Evolutionary conservation across 768 basidiomycete genomes (phyloP), one percentile per base, ranked within the genome.

Genomic region (Trametes cubensis): DNA sequence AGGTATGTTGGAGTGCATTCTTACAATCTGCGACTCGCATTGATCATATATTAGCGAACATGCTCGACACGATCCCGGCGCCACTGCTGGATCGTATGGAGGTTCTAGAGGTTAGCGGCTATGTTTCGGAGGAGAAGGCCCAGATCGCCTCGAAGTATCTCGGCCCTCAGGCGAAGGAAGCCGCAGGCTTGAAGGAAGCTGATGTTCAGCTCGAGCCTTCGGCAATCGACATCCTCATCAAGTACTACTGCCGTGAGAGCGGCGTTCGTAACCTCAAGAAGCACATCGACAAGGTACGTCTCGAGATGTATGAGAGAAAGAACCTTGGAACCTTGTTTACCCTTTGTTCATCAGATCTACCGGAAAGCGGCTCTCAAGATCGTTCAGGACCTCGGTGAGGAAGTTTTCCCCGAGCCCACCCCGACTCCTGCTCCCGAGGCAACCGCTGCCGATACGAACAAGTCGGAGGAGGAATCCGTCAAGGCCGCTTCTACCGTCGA

Each of bases 231-330:
- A 77, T 85, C 13, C 81, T 99, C 55, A 98, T 99, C 78, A 91
- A 95, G 72, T 98, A 95, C 74, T 98, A 98, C 75, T 95, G 94
- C 72, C 84, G 97, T 23, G 97, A 99, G 78, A 96, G 94, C 68
- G 97, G 97, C 46, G 97, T 99, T 30, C 81, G 97, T 51, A 94
- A 95, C 71, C 71, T 99, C 73, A 98, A 98, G 86, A 98, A 99
- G 77, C 92, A 95, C 70, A 96, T 99, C 57, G 96, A 99, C 71
- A 98, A 98, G 87, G 94, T 94, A 62, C 2, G 70, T 20, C 25
- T 48, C 15, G 13, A 45, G 13, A n/a, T 40, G 51, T 40, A 23
- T 21, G 28, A 21, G 39, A 18, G 10, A 11, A 20, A 39, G 52
- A 25, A 42, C 28, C n/a, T 47, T 20, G n/a, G n/a, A n/a, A n/a